Base-by-base conservation (phyloP, 495 filamentous ascomycete genomes). In the Neurospora sp. region DNA sequence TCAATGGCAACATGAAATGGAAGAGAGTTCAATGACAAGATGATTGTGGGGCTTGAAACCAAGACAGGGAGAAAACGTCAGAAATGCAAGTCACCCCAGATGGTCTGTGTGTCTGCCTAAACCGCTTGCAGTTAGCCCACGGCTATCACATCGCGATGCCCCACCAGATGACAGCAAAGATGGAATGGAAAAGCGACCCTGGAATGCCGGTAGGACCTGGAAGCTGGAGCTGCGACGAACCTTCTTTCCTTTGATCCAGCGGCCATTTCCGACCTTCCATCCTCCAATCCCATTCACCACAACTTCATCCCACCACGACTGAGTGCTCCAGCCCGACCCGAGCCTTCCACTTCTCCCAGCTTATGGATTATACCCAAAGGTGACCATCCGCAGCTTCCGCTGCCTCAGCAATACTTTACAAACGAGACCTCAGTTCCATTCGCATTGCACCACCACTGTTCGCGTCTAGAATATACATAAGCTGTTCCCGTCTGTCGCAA, bases 341-440 rank as follows among this genome's bases (percentile, higher is more conserved):
- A 35, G 6, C 40, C 70, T 44, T 73, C 70, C 70, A 71, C 40
- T 37, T 9, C 12, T 40, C 16, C 41, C 69, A 35, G 53, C 53
- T 65, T 65, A 78, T 78, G 76, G 75, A 73, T 70, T 74, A 70
- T 35, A 20, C 68, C 45, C 40, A 48, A 39, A 77, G 78, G 75
- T 77, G 74, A 78, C 70, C 22, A 70, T 70, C 41, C 68, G 74
- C 76, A 73, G 74, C 73, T 45, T 70, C 69, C 59, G 77, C 77
- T 76, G 78, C 72, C 38, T 38, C 27, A 31, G 27, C 27, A 31
- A 31, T 31, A 31, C 53, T 35, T 65, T 65, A 37, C 27, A 27
- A 8, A n/a, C n/a, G n/a, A n/a, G n/a, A n/a, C n/a, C n/a, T n/a
- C 27, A 8, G 8, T 35, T 7, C 53, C 53, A 61, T 65, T 65